phyloP scores from a whole-genome alignment of 768 basidiomycete genomes.

The Solioccasus polychromus region DNA sequence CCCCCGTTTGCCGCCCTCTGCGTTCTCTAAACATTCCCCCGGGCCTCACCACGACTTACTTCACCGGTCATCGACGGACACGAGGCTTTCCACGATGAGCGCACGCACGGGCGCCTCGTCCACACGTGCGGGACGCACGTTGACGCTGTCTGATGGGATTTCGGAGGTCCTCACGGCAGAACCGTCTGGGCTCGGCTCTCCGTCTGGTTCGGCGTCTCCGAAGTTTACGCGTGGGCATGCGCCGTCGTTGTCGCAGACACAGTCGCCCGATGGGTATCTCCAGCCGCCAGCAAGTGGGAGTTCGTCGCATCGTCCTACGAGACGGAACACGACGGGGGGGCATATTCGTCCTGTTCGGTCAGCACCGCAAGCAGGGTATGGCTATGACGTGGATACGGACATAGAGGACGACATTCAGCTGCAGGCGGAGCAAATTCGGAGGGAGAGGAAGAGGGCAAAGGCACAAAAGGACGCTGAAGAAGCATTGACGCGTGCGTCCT shows the following conservation, averaged over 20 bases:
- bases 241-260: conserved; percentile 23
- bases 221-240: conserved; percentile 19
- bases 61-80: conserved; percentile 52
- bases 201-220: conserved; percentile 16
- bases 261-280: conserved; percentile 45
- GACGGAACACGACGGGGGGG: conserved; percentile 74
- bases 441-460: conserved; percentile 77
- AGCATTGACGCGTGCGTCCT: conserved; percentile 40
- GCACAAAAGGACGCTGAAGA: conserved; percentile 62
- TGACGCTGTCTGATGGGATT: conserved; percentile 11
- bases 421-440: conserved; percentile 84
- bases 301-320: conserved; percentile 40
- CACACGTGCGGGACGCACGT: conserved; percentile 16
- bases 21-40: conserved; percentile 14
- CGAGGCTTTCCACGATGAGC: conserved; percentile 36
- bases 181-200: conserved; percentile 13
- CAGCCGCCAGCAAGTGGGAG: conserved; percentile 42
- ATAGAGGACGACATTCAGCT: conserved; percentile 66
- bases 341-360: conserved; percentile 29
- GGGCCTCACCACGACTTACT: conserved; percentile 28
- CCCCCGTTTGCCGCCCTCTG: conserved; percentile 19
- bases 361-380: conserved; percentile 34
- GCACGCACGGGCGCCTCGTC: conserved; percentile 20
- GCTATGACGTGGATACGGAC: conserved; percentile 37
- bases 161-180: conserved; percentile 24